A percentile compares a stretch with the other conserved stretches of the same genome.
phyloP scores from a whole-genome alignment of 805 yeast species.

The Cyberlindnera americana region DNA sequence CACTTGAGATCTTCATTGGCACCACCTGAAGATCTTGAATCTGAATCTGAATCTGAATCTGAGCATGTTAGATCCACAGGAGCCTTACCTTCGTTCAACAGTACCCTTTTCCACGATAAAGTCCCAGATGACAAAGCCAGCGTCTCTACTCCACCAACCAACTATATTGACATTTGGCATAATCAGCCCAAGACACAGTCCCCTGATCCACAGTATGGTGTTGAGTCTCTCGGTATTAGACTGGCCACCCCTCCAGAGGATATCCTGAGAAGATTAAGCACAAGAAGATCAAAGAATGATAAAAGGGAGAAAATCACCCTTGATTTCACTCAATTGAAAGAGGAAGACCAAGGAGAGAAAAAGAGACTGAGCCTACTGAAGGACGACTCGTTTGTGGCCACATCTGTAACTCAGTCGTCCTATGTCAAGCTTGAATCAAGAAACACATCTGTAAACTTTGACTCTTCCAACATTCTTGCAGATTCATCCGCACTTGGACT shows the following conservation, averaged over 20 bases:
- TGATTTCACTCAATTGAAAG: slow-evolving; percentile 3
- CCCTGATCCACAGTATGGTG: slow-evolving; percentile 23
- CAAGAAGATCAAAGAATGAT: slow-evolving; percentile 17
- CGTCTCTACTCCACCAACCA: slow-evolving; percentile 16
- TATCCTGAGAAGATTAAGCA: slow-evolving; percentile 21
- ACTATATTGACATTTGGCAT: slow-evolving; percentile 28
- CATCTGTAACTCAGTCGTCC: slow-evolving; percentile 23
- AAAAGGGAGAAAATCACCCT: slow-evolving; percentile 12
- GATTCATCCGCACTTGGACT: slow-evolving; percentile 23
- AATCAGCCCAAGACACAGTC: slow-evolving; percentile 29
- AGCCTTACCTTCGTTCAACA: slow-evolving; percentile 22
- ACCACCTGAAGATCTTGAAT: neutral
- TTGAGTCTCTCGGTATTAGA: slow-evolving; percentile 11
- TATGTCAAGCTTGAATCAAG: slow-evolving; percentile 22
- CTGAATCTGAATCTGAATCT: neutral
- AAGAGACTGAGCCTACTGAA: slow-evolving; percentile 10
- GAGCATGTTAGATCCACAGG: slow-evolving; percentile 5
- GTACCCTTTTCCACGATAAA: slow-evolving; percentile 24
- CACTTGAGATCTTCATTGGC: neutral
- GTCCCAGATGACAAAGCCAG: slow-evolving; percentile 15
- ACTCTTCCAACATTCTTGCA: slow-evolving; percentile 3
- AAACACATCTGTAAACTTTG: slow-evolving; percentile 18
- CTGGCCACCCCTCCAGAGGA: slow-evolving; percentile 22
- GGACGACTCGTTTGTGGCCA: slow-evolving; percentile 24
- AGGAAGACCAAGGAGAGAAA: slow-evolving; percentile 7